Conservation (phyloP, 345 rosid genomes). For the Anacardium occidentale region DNA sequence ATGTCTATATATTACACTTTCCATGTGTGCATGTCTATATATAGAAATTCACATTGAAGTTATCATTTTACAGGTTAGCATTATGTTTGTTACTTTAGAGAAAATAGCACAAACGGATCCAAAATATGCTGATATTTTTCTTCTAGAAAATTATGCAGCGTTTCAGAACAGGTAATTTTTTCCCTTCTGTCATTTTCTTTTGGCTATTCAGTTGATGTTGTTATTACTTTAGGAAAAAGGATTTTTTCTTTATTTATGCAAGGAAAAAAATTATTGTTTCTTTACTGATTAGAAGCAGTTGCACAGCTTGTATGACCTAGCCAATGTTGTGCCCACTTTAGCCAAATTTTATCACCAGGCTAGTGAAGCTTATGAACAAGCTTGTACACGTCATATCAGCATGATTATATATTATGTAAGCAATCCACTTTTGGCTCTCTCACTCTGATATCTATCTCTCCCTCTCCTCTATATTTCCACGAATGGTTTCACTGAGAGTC, state of each 20-base stretch:
- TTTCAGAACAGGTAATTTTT: constrained; percentile 80
- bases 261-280: not conserved
- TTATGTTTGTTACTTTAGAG: constrained; percentile 92
- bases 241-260: constrained; percentile 3
- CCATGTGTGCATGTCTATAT: not conserved
- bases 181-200: not conserved
- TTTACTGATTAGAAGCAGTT: constrained; percentile 32
- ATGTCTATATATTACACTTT: constrained; percentile 5
- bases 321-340: constrained; percentile 90
- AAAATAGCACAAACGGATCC: constrained; percentile 92
- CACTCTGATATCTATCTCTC: not conserved
- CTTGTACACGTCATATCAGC: constrained; percentile 95
- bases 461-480: not conserved
- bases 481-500: not conserved
- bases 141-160: constrained; percentile 96
- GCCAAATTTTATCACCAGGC: constrained; percentile 99
- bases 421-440: constrained; percentile 12
- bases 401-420: constrained; percentile 93
- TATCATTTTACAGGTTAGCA: constrained; percentile 70
- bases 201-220: constrained; percentile 7
- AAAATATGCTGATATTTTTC: constrained; percentile 86
- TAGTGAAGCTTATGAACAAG: constrained; percentile 97
- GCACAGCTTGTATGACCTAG: constrained; percentile 92
- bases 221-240: not conserved
- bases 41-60: constrained; percentile 10